Conservation (phyloP, 208 protist species). For the Trypanosoma grayi region DNA sequence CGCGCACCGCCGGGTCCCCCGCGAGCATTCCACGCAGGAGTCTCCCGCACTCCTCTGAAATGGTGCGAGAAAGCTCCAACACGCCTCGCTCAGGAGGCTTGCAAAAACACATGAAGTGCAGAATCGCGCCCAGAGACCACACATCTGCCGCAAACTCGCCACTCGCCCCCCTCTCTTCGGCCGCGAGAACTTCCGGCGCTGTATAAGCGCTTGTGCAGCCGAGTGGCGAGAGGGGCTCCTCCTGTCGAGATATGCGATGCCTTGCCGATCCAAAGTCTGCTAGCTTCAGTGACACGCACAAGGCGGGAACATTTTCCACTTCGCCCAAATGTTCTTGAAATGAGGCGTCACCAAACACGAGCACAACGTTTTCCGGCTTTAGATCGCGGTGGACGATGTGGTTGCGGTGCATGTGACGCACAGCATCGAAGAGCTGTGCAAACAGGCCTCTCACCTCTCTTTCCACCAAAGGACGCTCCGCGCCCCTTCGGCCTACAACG, state of each 20-base stretch:
- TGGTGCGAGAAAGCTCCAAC: too few species aligned
- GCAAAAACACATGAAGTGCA: too few species aligned
- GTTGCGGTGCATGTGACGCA: slow-evolving; percentile 59
- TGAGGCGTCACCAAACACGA: slow-evolving; percentile 11
- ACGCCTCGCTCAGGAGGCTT: too few species aligned
- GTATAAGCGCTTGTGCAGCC: slow-evolving; percentile 60
- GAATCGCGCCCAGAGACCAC: too few species aligned
- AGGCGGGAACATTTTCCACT: slow-evolving; percentile 36
- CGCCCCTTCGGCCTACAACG: slow-evolving; percentile 42
- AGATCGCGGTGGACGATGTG: slow-evolving; percentile 73
- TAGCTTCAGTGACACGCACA: slow-evolving; percentile 52
- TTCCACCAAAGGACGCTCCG: slow-evolving; percentile 57
- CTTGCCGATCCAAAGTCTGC: slow-evolving; percentile 81
- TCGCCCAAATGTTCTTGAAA: slow-evolving; percentile 27
- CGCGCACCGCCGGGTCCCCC: not conserved
- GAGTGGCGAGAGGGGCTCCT: slow-evolving; percentile 4
- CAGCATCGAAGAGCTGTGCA: slow-evolving; percentile 60
- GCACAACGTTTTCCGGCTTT: slow-evolving; percentile 78
- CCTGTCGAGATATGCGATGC: slow-evolving; percentile 31
- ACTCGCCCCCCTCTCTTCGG: too few species aligned
- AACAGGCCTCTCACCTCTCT: slow-evolving; percentile 59
- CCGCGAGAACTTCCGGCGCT: slow-evolving; percentile 51
- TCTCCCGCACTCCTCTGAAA: not conserved
- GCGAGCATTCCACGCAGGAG: not conserved
- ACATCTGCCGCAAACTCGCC: too few species aligned